Conservation (phyloP, 257 asterid genomes). For the Nemophila menziesii region DNA sequence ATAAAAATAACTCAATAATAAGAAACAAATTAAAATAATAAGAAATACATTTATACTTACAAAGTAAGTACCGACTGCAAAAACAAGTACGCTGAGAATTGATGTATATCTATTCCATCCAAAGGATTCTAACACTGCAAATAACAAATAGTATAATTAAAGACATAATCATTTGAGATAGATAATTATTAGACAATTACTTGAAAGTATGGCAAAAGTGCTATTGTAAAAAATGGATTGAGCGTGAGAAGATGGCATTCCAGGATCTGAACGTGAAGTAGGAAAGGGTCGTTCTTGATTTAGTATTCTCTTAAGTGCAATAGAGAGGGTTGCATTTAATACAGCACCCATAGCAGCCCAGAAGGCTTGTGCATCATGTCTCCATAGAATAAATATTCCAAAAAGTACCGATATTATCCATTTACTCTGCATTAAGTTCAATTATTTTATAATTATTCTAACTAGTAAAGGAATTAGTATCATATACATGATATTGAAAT, state of each 20-base stretch:
- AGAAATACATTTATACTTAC: conserved; percentile 32
- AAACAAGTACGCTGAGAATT: conserved; percentile 23
- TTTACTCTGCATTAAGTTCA: conserved; percentile 53
- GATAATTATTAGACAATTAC: conserved; percentile 21
- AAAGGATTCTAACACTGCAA: conserved; percentile 42
- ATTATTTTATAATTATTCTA: background rate
- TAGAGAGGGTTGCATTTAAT: conserved; percentile 38
- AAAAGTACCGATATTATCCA: conserved; percentile 39
- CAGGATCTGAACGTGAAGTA: conserved; percentile 62
- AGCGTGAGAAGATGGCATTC: conserved; percentile 93
- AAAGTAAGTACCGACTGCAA: conserved; percentile 43
- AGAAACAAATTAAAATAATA: too few species aligned
- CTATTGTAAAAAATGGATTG: conserved; percentile 46
- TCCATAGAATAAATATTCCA: conserved; percentile 34
- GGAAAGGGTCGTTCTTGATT: conserved; percentile 71
- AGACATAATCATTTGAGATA: background rate
- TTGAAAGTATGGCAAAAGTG: conserved; percentile 30
- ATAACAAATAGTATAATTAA: conserved; percentile 1
- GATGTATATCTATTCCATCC: conserved; percentile 47
- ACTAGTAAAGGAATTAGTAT: background rate
- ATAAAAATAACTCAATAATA: background rate
- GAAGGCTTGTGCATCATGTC: conserved; percentile 56
- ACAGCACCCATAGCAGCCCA: conserved; percentile 65
- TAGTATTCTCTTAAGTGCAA: conserved; percentile 33
- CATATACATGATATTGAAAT: background rate